Conservation (phyloP, 768 basidiomycete species). For the Antrodiella citrinella region DNA sequence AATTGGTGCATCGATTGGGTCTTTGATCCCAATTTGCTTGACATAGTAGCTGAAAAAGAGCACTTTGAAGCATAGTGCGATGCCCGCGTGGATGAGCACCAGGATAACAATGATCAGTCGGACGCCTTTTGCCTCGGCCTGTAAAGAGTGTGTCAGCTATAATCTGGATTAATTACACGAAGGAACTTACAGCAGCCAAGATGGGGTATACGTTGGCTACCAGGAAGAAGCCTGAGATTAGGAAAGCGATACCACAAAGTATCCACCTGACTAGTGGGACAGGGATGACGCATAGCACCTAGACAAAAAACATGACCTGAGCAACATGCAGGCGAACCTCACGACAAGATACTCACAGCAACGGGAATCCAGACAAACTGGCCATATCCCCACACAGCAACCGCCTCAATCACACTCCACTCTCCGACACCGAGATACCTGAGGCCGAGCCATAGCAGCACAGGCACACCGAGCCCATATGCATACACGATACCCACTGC, state of each 20-base stretch:
- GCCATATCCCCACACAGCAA: constrained; percentile 75
- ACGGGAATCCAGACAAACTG: constrained; percentile 88
- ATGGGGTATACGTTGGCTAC: constrained; percentile 82
- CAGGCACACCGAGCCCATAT: constrained; percentile 78
- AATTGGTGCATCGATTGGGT: constrained; percentile 16
- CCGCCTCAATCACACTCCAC: constrained; percentile 81
- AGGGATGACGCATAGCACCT: constrained; percentile 85
- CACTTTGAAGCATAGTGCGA: constrained; percentile 84
- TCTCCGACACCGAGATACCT: constrained; percentile 84
- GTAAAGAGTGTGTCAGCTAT: neutral
- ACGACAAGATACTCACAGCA: constrained; percentile 40
- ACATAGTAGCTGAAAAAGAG: constrained; percentile 59
- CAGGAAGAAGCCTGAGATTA: constrained; percentile 84
- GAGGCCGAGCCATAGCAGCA: constrained; percentile 77
- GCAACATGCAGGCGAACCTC: neutral
- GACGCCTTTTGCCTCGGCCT: constrained; percentile 85
- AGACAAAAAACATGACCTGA: neutral
- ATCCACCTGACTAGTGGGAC: constrained; percentile 77
- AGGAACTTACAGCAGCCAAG: constrained; percentile 61
- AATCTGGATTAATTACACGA: constrained; percentile 1
- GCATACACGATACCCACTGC: constrained; percentile 80
- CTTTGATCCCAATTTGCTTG: constrained; percentile 28
- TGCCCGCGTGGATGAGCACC: constrained; percentile 62
- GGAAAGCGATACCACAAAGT: constrained; percentile 64
- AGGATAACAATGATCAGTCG: constrained; percentile 76